A percentile compares a stretch with the other conserved stretches of the same genome.
phyloP scores from a whole-genome alignment of 768 basidiomycete species.

The Hortiboletus flavorubellus region DNA sequence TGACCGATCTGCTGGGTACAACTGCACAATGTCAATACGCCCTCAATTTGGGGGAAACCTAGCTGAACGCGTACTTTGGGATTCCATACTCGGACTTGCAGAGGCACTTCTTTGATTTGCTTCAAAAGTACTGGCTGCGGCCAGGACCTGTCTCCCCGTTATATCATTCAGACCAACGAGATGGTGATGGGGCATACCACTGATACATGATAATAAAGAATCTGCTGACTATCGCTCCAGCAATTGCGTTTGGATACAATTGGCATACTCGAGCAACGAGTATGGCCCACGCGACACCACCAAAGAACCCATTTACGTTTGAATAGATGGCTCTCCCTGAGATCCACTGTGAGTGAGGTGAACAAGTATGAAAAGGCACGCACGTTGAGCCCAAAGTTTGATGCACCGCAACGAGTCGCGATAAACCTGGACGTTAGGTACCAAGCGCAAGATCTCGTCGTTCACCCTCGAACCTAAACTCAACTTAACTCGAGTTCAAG shows the following conservation, averaged over 20 bases:
- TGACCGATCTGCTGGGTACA: slow-evolving; percentile 89
- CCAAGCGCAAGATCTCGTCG: slow-evolving; percentile 91
- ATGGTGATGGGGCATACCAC: slow-evolving; percentile 58
- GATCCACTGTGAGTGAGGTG: slow-evolving; percentile 5
- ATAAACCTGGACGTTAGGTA: slow-evolving; percentile 92
- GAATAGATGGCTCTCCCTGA: slow-evolving; percentile 95
- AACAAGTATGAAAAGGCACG: slow-evolving; percentile 28
- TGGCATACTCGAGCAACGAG: slow-evolving; percentile 99
- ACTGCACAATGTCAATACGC: slow-evolving; percentile 37
- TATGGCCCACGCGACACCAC: slow-evolving; percentile 98
- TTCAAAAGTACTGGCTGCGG: slow-evolving; percentile 97
- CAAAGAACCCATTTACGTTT: slow-evolving; percentile 96
- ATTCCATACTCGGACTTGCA: slow-evolving; percentile 97
- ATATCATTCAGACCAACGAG: not conserved
- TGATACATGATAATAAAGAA: slow-evolving; percentile 99
- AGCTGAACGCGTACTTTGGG: slow-evolving; percentile 60
- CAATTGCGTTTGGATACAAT: slow-evolving; percentile 91
- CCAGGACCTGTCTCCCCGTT: slow-evolving; percentile 72
- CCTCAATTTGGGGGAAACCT: too few species aligned
- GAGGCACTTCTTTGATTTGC: slow-evolving; percentile 92
- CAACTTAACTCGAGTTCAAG: slow-evolving; percentile 10
- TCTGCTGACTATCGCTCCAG: slow-evolving; percentile 93
- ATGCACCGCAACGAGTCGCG: slow-evolving; percentile 93
- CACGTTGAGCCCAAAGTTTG: slow-evolving; percentile 96
- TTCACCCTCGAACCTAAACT: slow-evolving; percentile 85